Evolutionary conservation across 2,329 filamentous ascomycete genomes (phyloP).

Genomic region (Thelonectria blattea): DNA sequence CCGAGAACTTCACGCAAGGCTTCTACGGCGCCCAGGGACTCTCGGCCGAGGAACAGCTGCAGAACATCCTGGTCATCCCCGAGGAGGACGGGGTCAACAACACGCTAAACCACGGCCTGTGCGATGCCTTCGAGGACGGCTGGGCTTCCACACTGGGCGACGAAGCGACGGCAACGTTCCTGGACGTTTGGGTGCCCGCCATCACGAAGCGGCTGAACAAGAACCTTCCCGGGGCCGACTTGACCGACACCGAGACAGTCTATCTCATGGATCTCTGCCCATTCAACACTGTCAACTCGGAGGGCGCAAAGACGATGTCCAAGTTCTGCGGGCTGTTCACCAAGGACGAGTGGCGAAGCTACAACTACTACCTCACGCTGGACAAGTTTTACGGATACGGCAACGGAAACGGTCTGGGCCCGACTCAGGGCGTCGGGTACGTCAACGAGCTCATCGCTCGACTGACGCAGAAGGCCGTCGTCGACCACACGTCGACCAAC

Average conservation of each 20-base stretch:
- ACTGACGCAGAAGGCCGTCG: constrained; percentile 71
- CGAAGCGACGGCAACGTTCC: constrained; percentile 63
- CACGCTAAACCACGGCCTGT: constrained; percentile 77
- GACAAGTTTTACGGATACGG: constrained; percentile 87
- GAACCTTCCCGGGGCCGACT: constrained; percentile 70
- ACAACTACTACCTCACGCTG: constrained; percentile 81
- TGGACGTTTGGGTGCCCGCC: constrained; percentile 66
- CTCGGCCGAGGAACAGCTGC: constrained; percentile 52
- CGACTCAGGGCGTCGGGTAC: constrained; percentile 87
- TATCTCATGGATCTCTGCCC: constrained; percentile 89
- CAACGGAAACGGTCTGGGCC: constrained; percentile 76
- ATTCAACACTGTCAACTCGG: constrained; percentile 76
- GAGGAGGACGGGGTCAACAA: constrained; percentile 76
- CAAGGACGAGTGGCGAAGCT: constrained; percentile 73
- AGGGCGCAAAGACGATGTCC: constrained; percentile 58
- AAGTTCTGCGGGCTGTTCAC: constrained; percentile 80
- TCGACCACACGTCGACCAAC: constrained; percentile 79
- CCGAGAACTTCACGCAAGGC: constrained; percentile 75
- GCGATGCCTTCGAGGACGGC: constrained; percentile 71
- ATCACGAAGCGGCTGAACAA: constrained; percentile 74
- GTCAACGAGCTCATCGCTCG: constrained; percentile 87
- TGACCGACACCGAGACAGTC: constrained; percentile 68
- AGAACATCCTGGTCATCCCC: constrained; percentile 69
- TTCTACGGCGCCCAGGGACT: constrained; percentile 61
- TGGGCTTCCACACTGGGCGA: constrained; percentile 54